Percentiles rank a stretch among this genome's conserved stretches.
Evolutionary conservation across 306 rosid species (phyloP).

Genomic region (Aeschynomene evenia): DNA sequence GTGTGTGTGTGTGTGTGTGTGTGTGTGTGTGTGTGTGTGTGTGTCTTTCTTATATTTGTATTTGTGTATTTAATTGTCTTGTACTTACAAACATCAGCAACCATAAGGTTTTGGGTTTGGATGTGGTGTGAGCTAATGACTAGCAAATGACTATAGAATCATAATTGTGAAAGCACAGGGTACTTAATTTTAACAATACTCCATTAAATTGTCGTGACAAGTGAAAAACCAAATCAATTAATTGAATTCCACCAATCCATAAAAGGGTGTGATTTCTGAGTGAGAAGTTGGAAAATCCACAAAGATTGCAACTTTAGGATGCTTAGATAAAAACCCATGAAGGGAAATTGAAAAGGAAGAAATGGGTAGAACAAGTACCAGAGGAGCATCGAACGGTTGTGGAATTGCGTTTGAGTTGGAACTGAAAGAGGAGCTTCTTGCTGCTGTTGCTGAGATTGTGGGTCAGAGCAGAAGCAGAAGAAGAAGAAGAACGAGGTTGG

Average conservation of each 20-base stretch:
- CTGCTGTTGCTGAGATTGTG: background rate
- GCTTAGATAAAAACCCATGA: constrained; percentile 7
- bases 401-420: constrained; percentile 37
- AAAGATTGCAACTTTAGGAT: constrained; percentile 13
- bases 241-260: constrained; percentile 10
- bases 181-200: background rate
- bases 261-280: constrained; percentile 15
- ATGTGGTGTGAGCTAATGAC: no score
- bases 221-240: constrained; percentile 5
- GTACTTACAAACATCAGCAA: no score
- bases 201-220: background rate
- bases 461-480: constrained; percentile 20
- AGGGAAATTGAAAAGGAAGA: background rate
- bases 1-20: no score
- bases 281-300: background rate
- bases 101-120: no score
- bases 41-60: no score
- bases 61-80: no score
- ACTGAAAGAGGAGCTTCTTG: constrained; percentile 17
- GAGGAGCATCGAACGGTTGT: constrained; percentile 63
- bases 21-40: no score
- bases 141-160: no score
- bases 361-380: constrained; percentile 41
- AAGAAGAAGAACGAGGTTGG: constrained; percentile 13
- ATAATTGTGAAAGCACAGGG: background rate